A percentile compares a stretch with the other conserved stretches of the same genome.
These are phyloP conservation scores for Stenocarpella maydis DNA, from an alignment of 2,329 filamentous ascomycete species.

Conservation along the genomic window DNA sequence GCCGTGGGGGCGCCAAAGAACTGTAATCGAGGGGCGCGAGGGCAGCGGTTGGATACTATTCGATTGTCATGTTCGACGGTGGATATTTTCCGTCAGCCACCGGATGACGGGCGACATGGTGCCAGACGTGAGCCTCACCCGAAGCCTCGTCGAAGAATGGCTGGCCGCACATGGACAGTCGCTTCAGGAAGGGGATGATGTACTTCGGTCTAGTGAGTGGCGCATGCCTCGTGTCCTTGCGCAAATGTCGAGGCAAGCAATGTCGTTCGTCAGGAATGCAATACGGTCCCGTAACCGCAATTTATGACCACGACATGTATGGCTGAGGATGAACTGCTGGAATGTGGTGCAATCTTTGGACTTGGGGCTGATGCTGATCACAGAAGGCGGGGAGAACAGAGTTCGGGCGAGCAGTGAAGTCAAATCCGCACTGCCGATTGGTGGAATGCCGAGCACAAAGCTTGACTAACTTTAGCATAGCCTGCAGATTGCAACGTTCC, in stretches of 20 bases:
- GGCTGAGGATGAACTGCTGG: slow-evolving; percentile 18
- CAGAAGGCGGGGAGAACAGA: neutral
- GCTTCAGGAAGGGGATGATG: neutral
- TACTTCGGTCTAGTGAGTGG: slow-evolving; percentile 3
- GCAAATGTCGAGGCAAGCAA: neutral
- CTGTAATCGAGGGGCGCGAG: neutral
- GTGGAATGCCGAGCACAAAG: slow-evolving; percentile 23
- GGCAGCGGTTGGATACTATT: neutral
- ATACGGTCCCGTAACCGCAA: neutral
- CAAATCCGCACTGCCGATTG: slow-evolving; percentile 26
- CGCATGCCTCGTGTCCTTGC: slow-evolving; percentile 2
- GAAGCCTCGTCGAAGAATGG: slow-evolving; percentile 27
- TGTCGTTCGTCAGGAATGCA: slow-evolving; percentile 2
- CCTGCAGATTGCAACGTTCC: slow-evolving; percentile 35
- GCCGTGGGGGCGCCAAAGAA: slow-evolving; percentile 4
- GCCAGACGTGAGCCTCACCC: slow-evolving; percentile 26
- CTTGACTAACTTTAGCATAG: slow-evolving; percentile 27
- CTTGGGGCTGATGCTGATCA: slow-evolving; percentile 23
- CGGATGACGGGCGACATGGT: slow-evolving; percentile 5
- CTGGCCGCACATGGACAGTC: neutral
- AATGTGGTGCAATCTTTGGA: slow-evolving; percentile 9
- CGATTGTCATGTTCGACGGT: neutral
- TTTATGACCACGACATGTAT: slow-evolving; percentile 22
- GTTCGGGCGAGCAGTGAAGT: slow-evolving; percentile 29
- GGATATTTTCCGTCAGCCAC: neutral